These are phyloP conservation scores for Cardiospermum halicacabum DNA, from an alignment of 345 rosid species.

Conservation along the genomic window DNA sequence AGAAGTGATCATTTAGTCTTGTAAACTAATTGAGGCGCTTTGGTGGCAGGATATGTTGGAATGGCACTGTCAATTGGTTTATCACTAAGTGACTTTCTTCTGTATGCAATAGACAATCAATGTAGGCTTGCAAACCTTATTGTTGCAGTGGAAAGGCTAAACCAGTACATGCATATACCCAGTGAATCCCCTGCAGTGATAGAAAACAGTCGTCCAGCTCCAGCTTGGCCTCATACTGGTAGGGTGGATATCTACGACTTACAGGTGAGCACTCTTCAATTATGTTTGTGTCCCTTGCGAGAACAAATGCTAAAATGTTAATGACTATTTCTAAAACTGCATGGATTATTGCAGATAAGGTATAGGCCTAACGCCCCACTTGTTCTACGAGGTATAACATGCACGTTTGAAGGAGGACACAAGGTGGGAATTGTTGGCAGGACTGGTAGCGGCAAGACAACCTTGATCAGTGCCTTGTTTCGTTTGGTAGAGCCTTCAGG, in stretches of 20 bases:
- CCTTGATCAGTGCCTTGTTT: slow-evolving; percentile 48
- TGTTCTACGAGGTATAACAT: slow-evolving; percentile 61
- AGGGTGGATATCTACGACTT: slow-evolving; percentile 42
- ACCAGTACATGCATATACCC: slow-evolving; percentile 60
- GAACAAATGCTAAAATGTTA: not conserved
- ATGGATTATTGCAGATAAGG: too few species aligned
- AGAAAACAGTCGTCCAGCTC: slow-evolving; percentile 33
- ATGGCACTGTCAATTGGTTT: slow-evolving; percentile 62
- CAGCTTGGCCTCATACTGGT: slow-evolving; percentile 48
- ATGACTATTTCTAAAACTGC: too few species aligned
- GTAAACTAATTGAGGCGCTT: too few species aligned
- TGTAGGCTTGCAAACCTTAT: slow-evolving; percentile 35
- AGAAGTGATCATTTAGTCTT: too few species aligned
- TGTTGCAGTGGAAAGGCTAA: slow-evolving; percentile 50
- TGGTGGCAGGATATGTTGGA: slow-evolving; percentile 40
- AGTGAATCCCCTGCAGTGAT: slow-evolving; percentile 55
- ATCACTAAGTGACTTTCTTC: slow-evolving; percentile 41
- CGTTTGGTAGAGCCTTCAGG: slow-evolving; percentile 58
- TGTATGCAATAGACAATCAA: slow-evolving; percentile 44
- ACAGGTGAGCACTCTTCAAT: slow-evolving; percentile 43
- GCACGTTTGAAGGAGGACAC: slow-evolving; percentile 50
- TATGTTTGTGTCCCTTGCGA: not conserved
- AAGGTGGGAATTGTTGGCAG: slow-evolving; percentile 71
- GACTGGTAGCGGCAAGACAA: slow-evolving; percentile 68
- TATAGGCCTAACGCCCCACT: slow-evolving; percentile 50